phyloP scores from a whole-genome alignment of 2,329 filamentous ascomycete genomes.

The Fusarium torulosum region DNA sequence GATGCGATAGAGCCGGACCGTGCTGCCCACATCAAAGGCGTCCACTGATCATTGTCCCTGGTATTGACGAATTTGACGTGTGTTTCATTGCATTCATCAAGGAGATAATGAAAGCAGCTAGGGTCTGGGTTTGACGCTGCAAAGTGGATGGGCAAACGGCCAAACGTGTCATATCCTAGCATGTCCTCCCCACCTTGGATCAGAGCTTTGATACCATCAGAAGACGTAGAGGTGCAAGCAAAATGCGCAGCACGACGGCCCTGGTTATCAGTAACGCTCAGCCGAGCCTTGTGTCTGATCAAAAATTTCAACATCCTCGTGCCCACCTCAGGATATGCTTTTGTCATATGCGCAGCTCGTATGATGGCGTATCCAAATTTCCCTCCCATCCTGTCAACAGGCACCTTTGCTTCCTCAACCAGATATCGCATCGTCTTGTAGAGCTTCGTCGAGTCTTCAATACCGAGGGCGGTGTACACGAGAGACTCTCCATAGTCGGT shows the following conservation, averaged over 20 bases:
- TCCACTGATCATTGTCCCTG: not conserved
- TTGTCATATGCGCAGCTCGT: not conserved
- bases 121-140: not conserved
- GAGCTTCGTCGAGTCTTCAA: not conserved
- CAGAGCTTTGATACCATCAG: not conserved
- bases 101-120: too few relatives aligned
- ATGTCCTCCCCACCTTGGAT: not conserved
- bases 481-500: not conserved
- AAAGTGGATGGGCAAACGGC: not conserved
- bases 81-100: too few relatives aligned
- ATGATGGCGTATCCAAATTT: not conserved
- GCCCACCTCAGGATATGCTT: too few relatives aligned
- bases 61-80: not conserved
- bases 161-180: not conserved
- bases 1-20: not conserved
- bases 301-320: not conserved
- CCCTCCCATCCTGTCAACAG: not conserved
- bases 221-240: not conserved
- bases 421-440: not conserved
- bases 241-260: not conserved
- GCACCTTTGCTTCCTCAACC: not conserved
- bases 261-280: not conserved
- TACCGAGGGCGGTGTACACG: not conserved
- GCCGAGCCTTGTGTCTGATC: not conserved
- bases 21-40: slow-evolving; percentile 1